Percentiles rank a stretch among this genome's conserved stretches.
These are phyloP conservation scores for Mortierella sp. DNA, from an alignment of 371 early-diverging fungal species.

Conservation along the genomic window DNA sequence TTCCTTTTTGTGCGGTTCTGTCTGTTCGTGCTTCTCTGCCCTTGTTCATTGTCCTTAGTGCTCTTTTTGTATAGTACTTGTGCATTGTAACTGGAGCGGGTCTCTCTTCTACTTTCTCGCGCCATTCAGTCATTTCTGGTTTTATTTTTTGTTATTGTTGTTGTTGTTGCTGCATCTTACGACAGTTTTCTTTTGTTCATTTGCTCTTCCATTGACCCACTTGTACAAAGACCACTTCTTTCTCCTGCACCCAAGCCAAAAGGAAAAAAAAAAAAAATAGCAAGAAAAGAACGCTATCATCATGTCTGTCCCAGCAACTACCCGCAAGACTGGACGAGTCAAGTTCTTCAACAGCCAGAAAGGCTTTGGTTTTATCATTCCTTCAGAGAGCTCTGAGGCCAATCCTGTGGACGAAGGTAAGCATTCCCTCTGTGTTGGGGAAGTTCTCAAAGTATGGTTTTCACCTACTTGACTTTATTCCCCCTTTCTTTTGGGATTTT, in stretches of 20 bases:
- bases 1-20: neutral
- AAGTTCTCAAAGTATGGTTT: too few relatives aligned
- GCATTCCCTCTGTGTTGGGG: slow-evolving; percentile 7
- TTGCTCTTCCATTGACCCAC: slow-evolving; percentile 10
- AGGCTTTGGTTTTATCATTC: slow-evolving; percentile 91
- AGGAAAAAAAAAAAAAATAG: too few relatives aligned
- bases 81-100: neutral
- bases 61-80: slow-evolving; percentile 12
- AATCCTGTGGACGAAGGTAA: slow-evolving; percentile 74
- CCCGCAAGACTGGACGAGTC: slow-evolving; percentile 74
- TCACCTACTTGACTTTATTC: too few relatives aligned
- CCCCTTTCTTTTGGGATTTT: too few relatives aligned
- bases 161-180: slow-evolving; percentile 5
- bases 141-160: slow-evolving; percentile 1
- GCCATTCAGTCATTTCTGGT: neutral
- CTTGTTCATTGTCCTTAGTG: slow-evolving; percentile 8
- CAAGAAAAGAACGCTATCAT: slow-evolving; percentile 1
- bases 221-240: slow-evolving; percentile 25
- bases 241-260: slow-evolving; percentile 7
- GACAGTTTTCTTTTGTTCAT: slow-evolving; percentile 7
- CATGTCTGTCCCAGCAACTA: slow-evolving; percentile 42
- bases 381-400: slow-evolving; percentile 65
- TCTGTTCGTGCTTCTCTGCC: slow-evolving; percentile 8
- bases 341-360: slow-evolving; percentile 92
- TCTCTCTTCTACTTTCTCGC: neutral